Conservation (phyloP, 148 eudicot genomes). For the Silene uniflora region DNA sequence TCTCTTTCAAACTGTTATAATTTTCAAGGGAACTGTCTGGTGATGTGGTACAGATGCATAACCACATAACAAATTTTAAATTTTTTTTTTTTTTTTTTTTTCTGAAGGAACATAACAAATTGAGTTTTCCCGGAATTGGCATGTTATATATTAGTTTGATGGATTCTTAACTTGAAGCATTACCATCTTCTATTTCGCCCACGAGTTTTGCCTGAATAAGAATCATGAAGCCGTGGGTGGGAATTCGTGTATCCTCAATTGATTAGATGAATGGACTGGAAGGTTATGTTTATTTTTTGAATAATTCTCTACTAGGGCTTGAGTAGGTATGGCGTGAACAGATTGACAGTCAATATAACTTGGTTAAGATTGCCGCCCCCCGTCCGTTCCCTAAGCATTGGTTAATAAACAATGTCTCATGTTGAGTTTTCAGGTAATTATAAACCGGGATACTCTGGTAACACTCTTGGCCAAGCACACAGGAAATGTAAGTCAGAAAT, state of each 20-base stretch:
- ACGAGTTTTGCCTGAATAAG: not conserved
- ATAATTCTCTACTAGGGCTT: no score
- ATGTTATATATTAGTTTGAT: not conserved
- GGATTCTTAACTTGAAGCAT: not conserved
- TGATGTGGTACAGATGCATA: not conserved
- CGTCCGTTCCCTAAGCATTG: no score
- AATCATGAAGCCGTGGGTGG: no score
- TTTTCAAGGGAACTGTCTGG: not conserved
- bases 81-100: no score
- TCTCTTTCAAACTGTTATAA: not conserved
- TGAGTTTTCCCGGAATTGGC: not conserved
- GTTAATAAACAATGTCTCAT: not conserved
- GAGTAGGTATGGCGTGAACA: no score
- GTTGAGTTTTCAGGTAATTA: slow-evolving; percentile 52
- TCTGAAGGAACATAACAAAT: not conserved
- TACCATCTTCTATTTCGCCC: no score
- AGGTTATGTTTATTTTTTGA: not conserved
- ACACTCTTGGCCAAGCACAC: slow-evolving; percentile 77
- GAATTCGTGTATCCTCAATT: no score
- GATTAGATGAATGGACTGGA: not conserved
- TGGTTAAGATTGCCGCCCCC: no score
- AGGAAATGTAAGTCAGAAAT: slow-evolving; percentile 64
- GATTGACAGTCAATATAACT: no score
- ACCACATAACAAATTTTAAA: not conserved
- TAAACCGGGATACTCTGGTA: slow-evolving; percentile 59